Evolutionary conservation across 345 rosid species (phyloP).

Genomic region (Citrus glauca): DNA sequence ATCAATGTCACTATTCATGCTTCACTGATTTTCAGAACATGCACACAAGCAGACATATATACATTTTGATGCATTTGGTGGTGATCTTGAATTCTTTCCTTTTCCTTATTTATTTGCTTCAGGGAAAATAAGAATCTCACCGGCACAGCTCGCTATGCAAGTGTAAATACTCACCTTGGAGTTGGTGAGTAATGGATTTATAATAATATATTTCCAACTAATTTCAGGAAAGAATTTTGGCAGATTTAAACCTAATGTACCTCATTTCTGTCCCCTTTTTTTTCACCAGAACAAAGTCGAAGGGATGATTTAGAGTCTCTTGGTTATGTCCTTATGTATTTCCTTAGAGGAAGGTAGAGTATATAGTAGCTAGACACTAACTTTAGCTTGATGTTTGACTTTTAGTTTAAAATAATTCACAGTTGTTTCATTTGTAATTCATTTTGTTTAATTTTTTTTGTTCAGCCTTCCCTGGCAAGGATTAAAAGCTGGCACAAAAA

Average conservation of each 20-base stretch:
- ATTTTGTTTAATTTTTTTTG: constrained; percentile 13
- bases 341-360: constrained; percentile 76
- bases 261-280: background rate
- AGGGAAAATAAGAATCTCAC: constrained; percentile 89
- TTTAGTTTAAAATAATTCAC: background rate
- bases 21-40: background rate
- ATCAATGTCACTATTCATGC: background rate
- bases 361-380: background rate
- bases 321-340: constrained; percentile 89
- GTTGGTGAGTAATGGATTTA: constrained; percentile 43
- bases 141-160: constrained; percentile 91
- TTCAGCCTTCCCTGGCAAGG: constrained; percentile 92
- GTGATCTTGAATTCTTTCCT: background rate
- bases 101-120: constrained; percentile 10
- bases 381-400: constrained; percentile 10
- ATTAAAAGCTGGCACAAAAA: constrained; percentile 81
- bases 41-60: background rate
- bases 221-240: background rate
- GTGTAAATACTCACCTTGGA: constrained; percentile 86
- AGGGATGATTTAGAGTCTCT: constrained; percentile 93
- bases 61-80: constrained; percentile 5
- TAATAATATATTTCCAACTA: constrained; percentile 12
- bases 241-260: background rate
- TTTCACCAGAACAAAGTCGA: constrained; percentile 73
- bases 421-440: constrained; percentile 13